Evolutionary conservation across 192 early-diverging fungal genomes (phyloP), one percentile per base, ranked within the genome.

Genomic region (Rhizoclosmatium globosum): DNA sequence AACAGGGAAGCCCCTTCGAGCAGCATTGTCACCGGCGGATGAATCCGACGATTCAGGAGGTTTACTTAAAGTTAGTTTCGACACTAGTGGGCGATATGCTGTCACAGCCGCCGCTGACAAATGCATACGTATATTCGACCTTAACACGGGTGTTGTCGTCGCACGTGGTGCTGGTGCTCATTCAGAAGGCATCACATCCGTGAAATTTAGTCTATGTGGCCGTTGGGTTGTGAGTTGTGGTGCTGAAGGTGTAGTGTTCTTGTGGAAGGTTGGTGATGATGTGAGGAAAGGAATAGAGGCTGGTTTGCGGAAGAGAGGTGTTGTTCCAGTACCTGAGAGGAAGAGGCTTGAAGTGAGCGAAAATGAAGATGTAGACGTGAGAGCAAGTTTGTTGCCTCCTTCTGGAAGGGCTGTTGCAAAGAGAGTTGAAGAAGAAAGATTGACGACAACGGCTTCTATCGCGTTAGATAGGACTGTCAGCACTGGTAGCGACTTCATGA

Each of bases 191-290:
- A 87, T 95, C 11, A 95, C 94, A 0, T 78, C 84, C 13, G 85
- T 94, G 47, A 86, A 87, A 68, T 95, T 95, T 79, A 86, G 77
- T 2, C 71, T 66, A 4, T 85, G 88, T 75, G 81, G 82, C 48
- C 71, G 81, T 41, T 82, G 89, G 9, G 71, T 95, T 4, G 80
- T 94, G 43, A 91, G 91, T 1, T 94, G 94, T 17, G 88, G 89
- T 64, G 89, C 89, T 0, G 93, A 95, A 74, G 93, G 93, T 7
- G 93, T 90, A 39, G 83, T 95, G 13, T 89, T 95, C 80, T 86
- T 95, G 1, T 95, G 94, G 94, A 84, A 83, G 59, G 62, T 94
- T 3, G 82, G 86, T 3, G 77, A 84, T 31, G 85, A 91, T 11
- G 45, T 93, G 13, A 45, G 70, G 17, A 71, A 69, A 48, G 60